Percentiles rank a stretch among this genome's conserved stretches.
Conservation (phyloP, 2,329 filamentous ascomycete genomes). For the Zymoseptoria passerinii region DNA sequence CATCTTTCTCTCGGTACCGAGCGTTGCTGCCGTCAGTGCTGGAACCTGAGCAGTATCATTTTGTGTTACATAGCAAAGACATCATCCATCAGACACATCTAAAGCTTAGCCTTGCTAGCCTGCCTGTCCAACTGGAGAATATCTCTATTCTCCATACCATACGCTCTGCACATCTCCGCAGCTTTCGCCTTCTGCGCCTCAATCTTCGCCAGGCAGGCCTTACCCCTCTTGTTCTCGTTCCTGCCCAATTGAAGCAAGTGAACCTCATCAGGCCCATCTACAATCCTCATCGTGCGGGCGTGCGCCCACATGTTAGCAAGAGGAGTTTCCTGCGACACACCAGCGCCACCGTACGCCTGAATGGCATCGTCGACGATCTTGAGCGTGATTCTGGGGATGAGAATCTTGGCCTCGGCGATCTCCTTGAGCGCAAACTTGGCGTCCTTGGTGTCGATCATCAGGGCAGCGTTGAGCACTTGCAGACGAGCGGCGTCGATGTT, state of each 20-base stretch:
- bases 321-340: constrained; percentile 88
- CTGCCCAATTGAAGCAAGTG: constrained; percentile 73
- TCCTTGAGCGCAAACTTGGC: constrained; percentile 86
- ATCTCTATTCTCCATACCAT: constrained; percentile 40
- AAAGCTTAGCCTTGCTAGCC: constrained; percentile 34
- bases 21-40: too few species aligned
- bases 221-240: constrained; percentile 63
- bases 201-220: constrained; percentile 53
- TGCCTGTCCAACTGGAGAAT: constrained; percentile 34
- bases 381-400: constrained; percentile 73
- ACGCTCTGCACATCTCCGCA: constrained; percentile 55
- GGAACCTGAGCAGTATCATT: neutral
- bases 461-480: constrained; percentile 84
- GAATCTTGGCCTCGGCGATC: constrained; percentile 91
- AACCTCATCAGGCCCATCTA: constrained; percentile 90
- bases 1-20: too few species aligned
- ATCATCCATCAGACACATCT: constrained; percentile 3
- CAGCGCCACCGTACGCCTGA: constrained; percentile 82
- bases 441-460: constrained; percentile 83
- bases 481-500: constrained; percentile 91
- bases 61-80: neutral
- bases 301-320: constrained; percentile 51
- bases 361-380: constrained; percentile 81
- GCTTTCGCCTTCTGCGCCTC: constrained; percentile 57
- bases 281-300: constrained; percentile 27